These are phyloP conservation scores for Yueomyces sp. DNA, from an alignment of 805 yeast species.

Conservation along the genomic window DNA sequence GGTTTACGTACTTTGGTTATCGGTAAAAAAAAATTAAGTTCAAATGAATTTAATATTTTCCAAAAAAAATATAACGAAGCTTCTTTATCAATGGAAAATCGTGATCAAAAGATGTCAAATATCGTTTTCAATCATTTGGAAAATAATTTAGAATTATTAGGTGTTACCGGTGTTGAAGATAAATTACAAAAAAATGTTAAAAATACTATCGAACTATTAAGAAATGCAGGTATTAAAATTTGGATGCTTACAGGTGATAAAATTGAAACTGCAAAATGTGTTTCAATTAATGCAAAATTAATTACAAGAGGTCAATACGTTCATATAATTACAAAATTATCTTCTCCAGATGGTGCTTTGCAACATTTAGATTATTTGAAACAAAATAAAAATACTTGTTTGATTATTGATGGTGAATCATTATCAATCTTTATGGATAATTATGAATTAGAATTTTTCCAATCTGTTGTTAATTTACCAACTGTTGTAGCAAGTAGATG, in stretches of 20 bases:
- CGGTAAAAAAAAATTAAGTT: constrained; percentile 60
- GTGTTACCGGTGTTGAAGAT: constrained; percentile 96
- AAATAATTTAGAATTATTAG: constrained; percentile 70
- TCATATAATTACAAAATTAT: constrained; percentile 64
- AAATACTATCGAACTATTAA: constrained; percentile 74
- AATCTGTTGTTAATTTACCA: constrained; percentile 67
- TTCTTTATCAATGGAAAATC: constrained; percentile 59
- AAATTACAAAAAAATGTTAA: constrained; percentile 85
- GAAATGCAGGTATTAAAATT: constrained; percentile 94
- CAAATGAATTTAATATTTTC: constrained; percentile 48
- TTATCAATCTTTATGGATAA: constrained; percentile 52
- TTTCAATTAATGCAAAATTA: constrained; percentile 87
- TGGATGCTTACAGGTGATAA: constrained; percentile 99
- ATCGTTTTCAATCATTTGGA: constrained; percentile 64
- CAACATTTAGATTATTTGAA: constrained; percentile 62
- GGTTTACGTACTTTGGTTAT: constrained; percentile 91
- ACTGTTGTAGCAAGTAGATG: constrained; percentile 96
- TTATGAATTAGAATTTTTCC: constrained; percentile 60
- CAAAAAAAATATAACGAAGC: constrained; percentile 55
- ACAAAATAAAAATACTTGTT: constrained; percentile 42
- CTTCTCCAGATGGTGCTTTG: constrained; percentile 51
- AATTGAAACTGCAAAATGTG: constrained; percentile 96
- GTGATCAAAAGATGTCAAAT: constrained; percentile 63
- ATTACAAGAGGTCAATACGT: constrained; percentile 90
- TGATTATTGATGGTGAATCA: constrained; percentile 90